These are phyloP conservation scores for Didymella exigua DNA, from an alignment of 2,329 filamentous ascomycete species.

Conservation along the genomic window DNA sequence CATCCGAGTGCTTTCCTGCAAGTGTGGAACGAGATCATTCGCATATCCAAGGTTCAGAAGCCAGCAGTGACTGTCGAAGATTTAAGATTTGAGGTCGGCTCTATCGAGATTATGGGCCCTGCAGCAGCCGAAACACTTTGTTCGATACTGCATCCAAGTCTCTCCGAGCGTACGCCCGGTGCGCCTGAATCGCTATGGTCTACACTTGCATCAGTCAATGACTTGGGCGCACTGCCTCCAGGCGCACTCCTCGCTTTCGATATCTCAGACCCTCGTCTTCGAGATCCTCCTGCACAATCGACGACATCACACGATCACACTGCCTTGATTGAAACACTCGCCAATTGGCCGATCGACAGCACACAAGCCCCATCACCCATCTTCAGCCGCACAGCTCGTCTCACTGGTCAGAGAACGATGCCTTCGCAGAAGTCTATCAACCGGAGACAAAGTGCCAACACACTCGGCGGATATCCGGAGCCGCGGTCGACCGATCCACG, in stretches of 20 bases:
- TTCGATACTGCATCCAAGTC: conserved; percentile 64
- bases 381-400: conserved; percentile 71
- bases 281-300: conserved; percentile 70
- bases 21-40: conserved; percentile 67
- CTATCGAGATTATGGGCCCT: conserved; percentile 73
- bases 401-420: conserved; percentile 68
- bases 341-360: conserved; percentile 70
- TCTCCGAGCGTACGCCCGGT: conserved; percentile 25
- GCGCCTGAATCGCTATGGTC: conserved; percentile 46
- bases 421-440: conserved; percentile 81
- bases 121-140: conserved; percentile 79
- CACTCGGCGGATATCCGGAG: conserved; percentile 67
- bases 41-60: conserved; percentile 63
- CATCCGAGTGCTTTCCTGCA: conserved; percentile 82
- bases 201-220: conserved; percentile 36
- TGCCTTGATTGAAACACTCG: conserved; percentile 61
- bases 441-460: conserved; percentile 68
- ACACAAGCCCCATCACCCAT: conserved; percentile 58
- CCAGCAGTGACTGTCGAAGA: conserved; percentile 70
- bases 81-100: conserved; percentile 73
- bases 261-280: conserved; percentile 78
- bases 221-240: conserved; percentile 68
- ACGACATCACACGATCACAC: conserved; percentile 24
- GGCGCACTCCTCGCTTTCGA: conserved; percentile 75
- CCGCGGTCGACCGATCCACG: conserved; percentile 67